Conservation (phyloP, 2,329 filamentous ascomycete species). For the Diaporthe velutina region DNA sequence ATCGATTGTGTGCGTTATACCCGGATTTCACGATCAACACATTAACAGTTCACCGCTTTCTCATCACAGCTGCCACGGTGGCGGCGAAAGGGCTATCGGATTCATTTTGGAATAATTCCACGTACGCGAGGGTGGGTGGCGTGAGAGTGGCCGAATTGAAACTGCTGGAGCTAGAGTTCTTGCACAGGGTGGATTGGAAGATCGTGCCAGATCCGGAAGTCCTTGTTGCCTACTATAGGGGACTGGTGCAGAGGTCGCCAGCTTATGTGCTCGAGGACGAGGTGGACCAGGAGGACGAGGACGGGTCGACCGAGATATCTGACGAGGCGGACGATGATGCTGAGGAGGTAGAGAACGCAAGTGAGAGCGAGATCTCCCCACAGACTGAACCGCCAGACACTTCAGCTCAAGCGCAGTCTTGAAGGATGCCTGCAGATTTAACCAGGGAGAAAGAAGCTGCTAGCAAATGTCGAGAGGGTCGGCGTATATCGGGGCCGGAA, state of each 20-base stretch:
- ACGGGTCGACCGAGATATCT: conserved; percentile 48
- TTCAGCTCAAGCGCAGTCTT: conserved; percentile 13
- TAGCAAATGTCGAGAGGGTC: conserved; percentile 13
- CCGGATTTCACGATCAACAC: conserved; percentile 97
- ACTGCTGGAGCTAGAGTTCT: conserved; percentile 90
- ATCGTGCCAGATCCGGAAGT: conserved; percentile 97
- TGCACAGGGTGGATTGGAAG: conserved; percentile 93
- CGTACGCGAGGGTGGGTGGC: conserved; percentile 93
- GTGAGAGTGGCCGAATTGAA: conserved; percentile 92
- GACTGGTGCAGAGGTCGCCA: conserved; percentile 78
- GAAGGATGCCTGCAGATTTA: neutral
- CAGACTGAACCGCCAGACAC: conserved; percentile 20
- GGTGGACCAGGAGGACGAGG: conserved; percentile 49
- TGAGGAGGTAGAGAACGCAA: conserved; percentile 44
- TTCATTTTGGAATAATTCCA: conserved; percentile 98
- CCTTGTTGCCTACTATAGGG: conserved; percentile 91
- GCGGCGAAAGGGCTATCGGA: conserved; percentile 96
- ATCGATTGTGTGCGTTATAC: conserved; percentile 91
- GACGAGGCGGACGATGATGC: conserved; percentile 52
- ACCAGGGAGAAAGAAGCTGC: neutral
- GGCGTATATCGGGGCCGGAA: neutral
- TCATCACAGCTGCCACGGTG: conserved; percentile 95
- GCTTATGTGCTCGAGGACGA: conserved; percentile 62
- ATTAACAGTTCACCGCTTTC: conserved; percentile 94
- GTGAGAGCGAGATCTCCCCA: conserved; percentile 27